Evolutionary conservation across 148 eudicot genomes (phyloP), one percentile per base, ranked within the genome.

Genomic region (Suaeda aralocaspica): DNA sequence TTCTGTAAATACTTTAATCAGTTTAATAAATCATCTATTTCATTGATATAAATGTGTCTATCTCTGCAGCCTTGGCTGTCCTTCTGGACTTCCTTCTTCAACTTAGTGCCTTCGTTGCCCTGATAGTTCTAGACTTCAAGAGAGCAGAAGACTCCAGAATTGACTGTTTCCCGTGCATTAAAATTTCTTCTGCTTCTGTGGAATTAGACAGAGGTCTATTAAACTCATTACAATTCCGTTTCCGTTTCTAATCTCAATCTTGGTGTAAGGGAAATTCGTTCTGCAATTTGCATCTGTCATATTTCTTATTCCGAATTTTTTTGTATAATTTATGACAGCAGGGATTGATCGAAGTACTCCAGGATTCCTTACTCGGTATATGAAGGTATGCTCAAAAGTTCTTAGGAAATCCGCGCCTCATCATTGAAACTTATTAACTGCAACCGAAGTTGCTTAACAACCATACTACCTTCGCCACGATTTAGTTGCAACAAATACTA

Each of bases 141-240:
- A 78, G 90, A 73, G 82, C 87, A 39, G 85, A 76, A 64, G 90
- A 82, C 77, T 76, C 60, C 69, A 82, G 90, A 76, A 74, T 84
- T 72, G 90, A 86, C 71, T 86, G 90, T 72, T 80, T 86, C 67
- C 90, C 90, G 28, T 86, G 87, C 80, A 55, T 86, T 59, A 82
- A 74, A 76, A 51, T 84, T 49, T 66, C 74, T 61, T 48, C 79
- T 21, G 69, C 72, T 52, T 57, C 77, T 28, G 73, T 30, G 33
- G 80, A 75, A 12, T 56, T 56, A 28, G 77, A 78, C 26, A 80
- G 74, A 77, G 81, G 84, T 86, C 30, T 64, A 3, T 45, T 22
- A 39, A 44, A 11, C 22, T 58, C 26, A 26, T 25, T 66, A 59
- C 25, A 41, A 48, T 66, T 63, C 6, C 34, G 26, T 62, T 42